A percentile compares a stretch with the other conserved stretches of the same genome.
These are phyloP conservation scores for Fusarium chuoi DNA, from an alignment of 2,329 filamentous ascomycete species.

Conservation along the genomic window DNA sequence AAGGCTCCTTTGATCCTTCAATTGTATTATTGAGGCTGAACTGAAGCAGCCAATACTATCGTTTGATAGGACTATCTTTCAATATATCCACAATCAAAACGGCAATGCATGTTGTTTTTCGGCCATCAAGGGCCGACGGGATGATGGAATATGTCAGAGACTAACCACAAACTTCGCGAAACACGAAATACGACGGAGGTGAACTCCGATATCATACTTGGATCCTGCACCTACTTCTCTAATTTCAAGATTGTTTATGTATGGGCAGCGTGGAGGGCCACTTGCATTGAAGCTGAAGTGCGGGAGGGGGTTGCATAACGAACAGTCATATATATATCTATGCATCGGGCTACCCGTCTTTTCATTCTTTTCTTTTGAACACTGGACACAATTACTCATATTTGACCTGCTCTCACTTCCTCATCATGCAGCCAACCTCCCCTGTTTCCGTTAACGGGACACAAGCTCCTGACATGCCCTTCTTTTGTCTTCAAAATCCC, in stretches of 20 bases:
- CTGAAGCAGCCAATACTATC: neutral
- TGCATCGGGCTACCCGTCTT: neutral
- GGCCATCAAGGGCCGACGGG: neutral
- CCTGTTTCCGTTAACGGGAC: constrained; percentile 36
- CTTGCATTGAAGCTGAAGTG: neutral
- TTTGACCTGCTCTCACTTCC: neutral
- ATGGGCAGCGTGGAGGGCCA: neutral
- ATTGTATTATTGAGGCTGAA: constrained; percentile 1
- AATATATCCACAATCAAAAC: neutral
- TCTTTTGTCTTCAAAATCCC: constrained; percentile 46
- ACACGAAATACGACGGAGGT: constrained; percentile 4
- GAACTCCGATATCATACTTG: neutral
- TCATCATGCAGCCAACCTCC: constrained; percentile 10
- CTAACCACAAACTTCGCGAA: neutral
- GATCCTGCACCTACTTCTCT: neutral
- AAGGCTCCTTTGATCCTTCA: constrained; percentile 7
- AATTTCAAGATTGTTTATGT: neutral
- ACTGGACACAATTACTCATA: neutral
- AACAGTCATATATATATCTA: neutral
- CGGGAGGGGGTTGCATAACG: constrained; percentile 1
- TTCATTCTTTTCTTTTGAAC: neutral
- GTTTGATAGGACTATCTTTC: neutral
- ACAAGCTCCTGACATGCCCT: constrained; percentile 28
- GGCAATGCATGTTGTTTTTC: neutral
- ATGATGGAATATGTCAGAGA: neutral